phyloP scores from a whole-genome alignment of 148 eudicot species.

The Rhododendron mucronatum region DNA sequence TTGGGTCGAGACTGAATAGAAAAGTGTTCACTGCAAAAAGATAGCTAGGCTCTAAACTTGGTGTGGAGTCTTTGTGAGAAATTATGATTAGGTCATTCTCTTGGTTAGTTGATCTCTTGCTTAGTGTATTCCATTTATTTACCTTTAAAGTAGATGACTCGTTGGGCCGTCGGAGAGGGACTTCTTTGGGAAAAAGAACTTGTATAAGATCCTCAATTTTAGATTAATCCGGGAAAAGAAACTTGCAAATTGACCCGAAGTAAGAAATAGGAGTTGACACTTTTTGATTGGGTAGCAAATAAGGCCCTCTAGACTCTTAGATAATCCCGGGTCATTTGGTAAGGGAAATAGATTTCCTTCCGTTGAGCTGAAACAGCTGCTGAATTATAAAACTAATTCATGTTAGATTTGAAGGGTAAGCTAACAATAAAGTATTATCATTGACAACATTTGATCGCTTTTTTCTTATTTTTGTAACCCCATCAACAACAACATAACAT shows the following conservation, averaged over 20 bases:
- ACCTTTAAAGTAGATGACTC: neutral
- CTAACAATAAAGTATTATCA: neutral
- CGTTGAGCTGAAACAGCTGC: neutral
- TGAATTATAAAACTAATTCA: neutral
- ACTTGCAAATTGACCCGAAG: neutral
- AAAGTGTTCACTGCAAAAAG: neutral
- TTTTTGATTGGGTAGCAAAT: neutral
- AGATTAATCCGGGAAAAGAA: neutral
- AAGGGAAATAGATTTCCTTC: neutral
- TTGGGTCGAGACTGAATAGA: neutral
- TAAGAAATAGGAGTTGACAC: neutral
- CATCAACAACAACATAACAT: too few relatives aligned
- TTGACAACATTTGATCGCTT: neutral
- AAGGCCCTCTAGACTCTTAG: neutral
- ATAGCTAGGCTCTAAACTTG: neutral
- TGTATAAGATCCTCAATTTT: neutral
- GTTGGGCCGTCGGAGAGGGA: neutral
- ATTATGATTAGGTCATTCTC: neutral
- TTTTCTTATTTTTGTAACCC: neutral
- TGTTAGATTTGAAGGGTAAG: neutral
- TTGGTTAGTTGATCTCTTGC: neutral
- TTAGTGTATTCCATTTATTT: neutral
- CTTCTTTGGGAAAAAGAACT: neutral
- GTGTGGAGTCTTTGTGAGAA: neutral
- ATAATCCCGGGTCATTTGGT: neutral